A percentile compares a stretch with the other conserved stretches of the same genome.
These are phyloP conservation scores for Jamesozyma lodderae DNA, from an alignment of 805 yeast genomes.

Conservation along the genomic window DNA sequence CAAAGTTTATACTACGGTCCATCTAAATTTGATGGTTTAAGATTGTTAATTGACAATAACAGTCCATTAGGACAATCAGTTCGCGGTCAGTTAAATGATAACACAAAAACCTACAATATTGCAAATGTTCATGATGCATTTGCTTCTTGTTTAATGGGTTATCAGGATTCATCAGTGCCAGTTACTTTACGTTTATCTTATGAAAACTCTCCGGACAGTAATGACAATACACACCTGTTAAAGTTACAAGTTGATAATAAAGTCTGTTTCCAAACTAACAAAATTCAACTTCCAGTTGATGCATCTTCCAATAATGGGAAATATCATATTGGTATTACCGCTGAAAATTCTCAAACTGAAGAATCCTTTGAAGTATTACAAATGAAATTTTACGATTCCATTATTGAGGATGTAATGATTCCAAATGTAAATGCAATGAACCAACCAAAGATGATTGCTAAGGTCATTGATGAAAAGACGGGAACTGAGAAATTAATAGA, in stretches of 20 bases:
- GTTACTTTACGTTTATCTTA: constrained; percentile 56
- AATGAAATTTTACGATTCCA: constrained; percentile 44
- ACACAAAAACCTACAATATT: constrained; percentile 30
- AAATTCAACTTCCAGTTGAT: constrained; percentile 37
- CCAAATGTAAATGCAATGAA: constrained; percentile 43
- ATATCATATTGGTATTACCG: constrained; percentile 48
- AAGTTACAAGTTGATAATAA: constrained; percentile 66
- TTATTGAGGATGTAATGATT: constrained; percentile 47
- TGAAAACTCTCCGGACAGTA: constrained; percentile 31
- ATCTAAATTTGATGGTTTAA: constrained; percentile 51
- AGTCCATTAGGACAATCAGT: constrained; percentile 42
- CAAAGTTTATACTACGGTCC: constrained; percentile 48
- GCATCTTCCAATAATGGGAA: neutral
- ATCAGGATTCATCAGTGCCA: constrained; percentile 65
- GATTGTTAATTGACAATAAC: constrained; percentile 47
- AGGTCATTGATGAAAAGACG: constrained; percentile 32
- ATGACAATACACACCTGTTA: too few relatives aligned
- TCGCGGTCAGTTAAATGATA: constrained; percentile 55
- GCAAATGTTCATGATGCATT: constrained; percentile 32
- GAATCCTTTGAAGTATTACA: constrained; percentile 61
- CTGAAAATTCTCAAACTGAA: constrained; percentile 36
- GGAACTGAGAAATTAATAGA: constrained; percentile 29
- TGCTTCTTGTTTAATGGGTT: constrained; percentile 49
- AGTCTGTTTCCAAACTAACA: constrained; percentile 58
- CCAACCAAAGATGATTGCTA: constrained; percentile 39